phyloP scores from a whole-genome alignment of 2,329 filamentous ascomycete genomes.

The Phialemoniopsis sp. region DNA sequence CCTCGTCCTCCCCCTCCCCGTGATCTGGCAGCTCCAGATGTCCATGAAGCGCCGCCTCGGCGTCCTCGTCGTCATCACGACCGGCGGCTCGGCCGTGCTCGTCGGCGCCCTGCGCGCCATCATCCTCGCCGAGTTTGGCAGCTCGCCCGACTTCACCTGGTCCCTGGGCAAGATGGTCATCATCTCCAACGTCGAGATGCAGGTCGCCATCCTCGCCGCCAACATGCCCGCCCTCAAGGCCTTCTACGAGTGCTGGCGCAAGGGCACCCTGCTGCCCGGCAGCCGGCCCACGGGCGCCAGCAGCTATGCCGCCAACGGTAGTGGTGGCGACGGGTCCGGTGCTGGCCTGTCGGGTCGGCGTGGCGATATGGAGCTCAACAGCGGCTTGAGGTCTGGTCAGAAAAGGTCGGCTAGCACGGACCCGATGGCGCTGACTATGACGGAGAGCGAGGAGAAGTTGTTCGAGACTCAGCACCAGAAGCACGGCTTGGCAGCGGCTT shows the following conservation, averaged over 20 bases:
- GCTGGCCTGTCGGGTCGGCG: too few relatives aligned
- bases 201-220: slow-evolving; percentile 23
- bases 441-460: slow-evolving; percentile 1
- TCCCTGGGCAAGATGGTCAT: slow-evolving; percentile 24
- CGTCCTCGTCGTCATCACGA: slow-evolving; percentile 17
- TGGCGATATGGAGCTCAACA: too few relatives aligned
- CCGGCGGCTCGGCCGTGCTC: slow-evolving; percentile 21
- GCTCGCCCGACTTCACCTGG: slow-evolving; percentile 17
- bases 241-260: slow-evolving; percentile 13
- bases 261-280: background rate
- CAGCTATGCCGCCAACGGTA: background rate
- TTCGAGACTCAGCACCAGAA: too few relatives aligned
- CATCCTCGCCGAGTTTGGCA: slow-evolving; percentile 32
- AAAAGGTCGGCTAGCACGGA: too few relatives aligned
- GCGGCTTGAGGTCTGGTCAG: too few relatives aligned
- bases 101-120: slow-evolving; percentile 34
- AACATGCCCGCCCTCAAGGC: slow-evolving; percentile 24
- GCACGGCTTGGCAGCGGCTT: too few relatives aligned
- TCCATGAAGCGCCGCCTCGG: slow-evolving; percentile 18
- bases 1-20: slow-evolving; percentile 27
- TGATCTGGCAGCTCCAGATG: slow-evolving; percentile 37
- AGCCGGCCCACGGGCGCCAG: background rate
- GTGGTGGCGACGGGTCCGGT: too few relatives aligned
- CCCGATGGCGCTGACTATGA: background rate
- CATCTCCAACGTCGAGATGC: slow-evolving; percentile 22